These are phyloP conservation scores for Tuber calosporum DNA, from an alignment of 495 filamentous ascomycete genomes.

Conservation along the genomic window DNA sequence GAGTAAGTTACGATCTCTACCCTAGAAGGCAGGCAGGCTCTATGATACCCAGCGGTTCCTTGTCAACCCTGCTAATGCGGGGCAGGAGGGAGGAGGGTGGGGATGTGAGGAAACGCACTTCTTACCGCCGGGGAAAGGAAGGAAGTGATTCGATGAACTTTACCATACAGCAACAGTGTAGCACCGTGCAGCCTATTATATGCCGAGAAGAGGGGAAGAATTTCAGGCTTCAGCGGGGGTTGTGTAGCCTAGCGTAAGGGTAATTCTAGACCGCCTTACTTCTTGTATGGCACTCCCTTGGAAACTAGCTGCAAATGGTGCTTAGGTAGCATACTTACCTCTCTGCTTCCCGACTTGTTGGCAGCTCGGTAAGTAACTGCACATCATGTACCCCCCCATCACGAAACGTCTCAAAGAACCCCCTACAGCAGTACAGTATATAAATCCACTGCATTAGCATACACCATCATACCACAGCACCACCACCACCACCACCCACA, in stretches of 20 bases:
- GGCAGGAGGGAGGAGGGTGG: too few species aligned
- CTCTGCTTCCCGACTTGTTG: background rate
- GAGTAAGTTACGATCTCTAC: background rate
- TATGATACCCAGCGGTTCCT: background rate
- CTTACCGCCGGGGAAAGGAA: background rate
- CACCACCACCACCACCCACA: too few species aligned
- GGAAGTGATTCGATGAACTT: background rate
- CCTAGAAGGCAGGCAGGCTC: background rate
- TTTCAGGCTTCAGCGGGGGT: background rate
- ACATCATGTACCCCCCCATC: background rate
- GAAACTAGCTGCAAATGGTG: background rate
- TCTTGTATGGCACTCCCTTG: background rate
- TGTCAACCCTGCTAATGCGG: background rate
- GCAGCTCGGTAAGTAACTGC: background rate
- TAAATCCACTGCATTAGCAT: background rate
- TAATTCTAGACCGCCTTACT: background rate
- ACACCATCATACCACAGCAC: background rate
- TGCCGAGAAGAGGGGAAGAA: background rate
- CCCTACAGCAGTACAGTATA: background rate
- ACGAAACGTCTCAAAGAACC: conserved; percentile 1
- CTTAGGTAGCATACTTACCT: background rate
- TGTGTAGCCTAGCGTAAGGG: background rate
- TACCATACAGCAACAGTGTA: background rate
- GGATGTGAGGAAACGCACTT: conserved; percentile 5
- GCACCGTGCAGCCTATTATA: background rate